Conservation (phyloP, 2,329 filamentous ascomycete species). For the Aspergillus transmontanensis region DNA sequence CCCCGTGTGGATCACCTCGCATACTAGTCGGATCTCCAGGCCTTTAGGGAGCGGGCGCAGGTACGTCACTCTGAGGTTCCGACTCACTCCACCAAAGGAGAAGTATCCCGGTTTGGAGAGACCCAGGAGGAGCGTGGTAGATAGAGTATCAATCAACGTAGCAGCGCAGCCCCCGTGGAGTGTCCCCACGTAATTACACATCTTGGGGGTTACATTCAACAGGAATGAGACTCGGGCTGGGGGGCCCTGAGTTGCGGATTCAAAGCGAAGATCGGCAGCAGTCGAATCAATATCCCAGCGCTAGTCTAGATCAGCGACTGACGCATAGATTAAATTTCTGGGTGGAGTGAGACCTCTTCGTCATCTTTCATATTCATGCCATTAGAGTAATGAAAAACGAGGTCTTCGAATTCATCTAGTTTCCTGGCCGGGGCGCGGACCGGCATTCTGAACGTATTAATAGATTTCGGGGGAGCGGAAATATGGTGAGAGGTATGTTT, state of each 20-base stretch:
- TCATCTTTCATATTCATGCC: slow-evolving; percentile 22
- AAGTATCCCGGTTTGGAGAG: slow-evolving; percentile 63
- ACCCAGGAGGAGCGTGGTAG: slow-evolving; percentile 60
- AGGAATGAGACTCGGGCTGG: slow-evolving; percentile 37
- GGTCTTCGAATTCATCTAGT: slow-evolving; percentile 35
- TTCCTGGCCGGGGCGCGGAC: slow-evolving; percentile 27
- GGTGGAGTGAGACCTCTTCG: slow-evolving; percentile 21
- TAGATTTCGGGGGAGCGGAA: background rate
- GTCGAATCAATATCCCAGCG: slow-evolving; percentile 33
- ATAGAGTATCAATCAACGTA: slow-evolving; percentile 69
- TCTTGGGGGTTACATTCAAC: slow-evolving; percentile 72
- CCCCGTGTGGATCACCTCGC: slow-evolving; percentile 62
- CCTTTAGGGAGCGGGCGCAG: slow-evolving; percentile 62
- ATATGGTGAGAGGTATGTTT: background rate
- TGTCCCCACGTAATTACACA: slow-evolving; percentile 91
- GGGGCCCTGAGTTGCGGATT: slow-evolving; percentile 39
- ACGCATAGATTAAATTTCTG: too few relatives aligned
- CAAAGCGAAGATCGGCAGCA: slow-evolving; percentile 38
- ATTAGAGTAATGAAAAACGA: slow-evolving; percentile 29
- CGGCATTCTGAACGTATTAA: background rate
- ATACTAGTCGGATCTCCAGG: slow-evolving; percentile 55
- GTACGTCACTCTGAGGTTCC: slow-evolving; percentile 69
- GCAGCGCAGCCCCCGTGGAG: slow-evolving; percentile 80
- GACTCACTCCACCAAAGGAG: slow-evolving; percentile 63
- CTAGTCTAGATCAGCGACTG: slow-evolving; percentile 19